Conservation (phyloP, 2,329 filamentous ascomycete species). For the Colletotrichum sp. region DNA sequence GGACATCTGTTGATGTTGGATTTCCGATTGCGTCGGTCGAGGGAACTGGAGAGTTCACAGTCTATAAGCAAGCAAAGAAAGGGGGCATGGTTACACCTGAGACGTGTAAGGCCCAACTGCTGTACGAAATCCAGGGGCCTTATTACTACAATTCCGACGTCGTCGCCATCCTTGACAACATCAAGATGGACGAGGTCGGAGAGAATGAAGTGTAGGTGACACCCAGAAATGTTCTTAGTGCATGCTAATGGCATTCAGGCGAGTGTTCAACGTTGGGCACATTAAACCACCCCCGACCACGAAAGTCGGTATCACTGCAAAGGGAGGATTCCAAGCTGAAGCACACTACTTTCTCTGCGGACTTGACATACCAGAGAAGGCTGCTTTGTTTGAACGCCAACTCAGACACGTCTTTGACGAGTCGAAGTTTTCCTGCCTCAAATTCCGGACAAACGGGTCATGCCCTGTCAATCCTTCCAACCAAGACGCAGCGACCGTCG, state of each 20-base stretch:
- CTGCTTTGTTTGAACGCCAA: conserved; percentile 46
- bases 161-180: conserved; percentile 39
- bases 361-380: conserved; percentile 47
- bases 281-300: conserved; percentile 30
- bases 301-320: conserved; percentile 48
- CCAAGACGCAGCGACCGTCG: conserved; percentile 54
- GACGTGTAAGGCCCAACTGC: conserved; percentile 40
- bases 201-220: conserved; percentile 32
- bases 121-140: conserved; percentile 52
- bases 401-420: conserved; percentile 38
- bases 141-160: conserved; percentile 50
- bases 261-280: conserved; percentile 26
- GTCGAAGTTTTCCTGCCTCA: conserved; percentile 34
- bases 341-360: conserved; percentile 48
- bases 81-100: conserved; percentile 26
- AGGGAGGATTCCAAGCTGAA: conserved; percentile 49
- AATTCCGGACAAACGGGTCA: conserved; percentile 39
- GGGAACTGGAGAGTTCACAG: conserved; percentile 45
- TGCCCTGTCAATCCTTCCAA: conserved; percentile 41
- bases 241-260: neutral
- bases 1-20: conserved; percentile 39
- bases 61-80: conserved; percentile 49
- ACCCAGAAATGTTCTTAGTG: neutral
- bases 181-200: conserved; percentile 51
- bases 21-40: conserved; percentile 56